These are phyloP conservation scores for Fusarium pseudoanthophilum DNA, from an alignment of 2,329 filamentous ascomycete genomes.

Conservation along the genomic window DNA sequence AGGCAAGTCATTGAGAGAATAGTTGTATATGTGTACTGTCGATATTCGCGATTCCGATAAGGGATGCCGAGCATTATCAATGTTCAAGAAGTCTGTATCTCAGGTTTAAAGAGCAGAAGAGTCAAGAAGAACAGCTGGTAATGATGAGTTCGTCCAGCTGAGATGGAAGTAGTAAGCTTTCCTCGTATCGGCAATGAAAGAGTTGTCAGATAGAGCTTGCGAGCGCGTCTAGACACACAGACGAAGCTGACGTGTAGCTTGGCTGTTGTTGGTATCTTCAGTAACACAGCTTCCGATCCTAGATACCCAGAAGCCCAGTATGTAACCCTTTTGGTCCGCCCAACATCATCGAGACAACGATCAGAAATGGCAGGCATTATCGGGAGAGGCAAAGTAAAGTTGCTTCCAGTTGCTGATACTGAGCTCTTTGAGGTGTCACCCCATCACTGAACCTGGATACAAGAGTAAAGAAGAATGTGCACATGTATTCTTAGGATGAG, in stretches of 20 bases:
- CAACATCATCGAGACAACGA: neutral
- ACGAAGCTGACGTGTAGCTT: neutral
- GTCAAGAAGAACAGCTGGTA: neutral
- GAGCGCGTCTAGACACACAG: neutral
- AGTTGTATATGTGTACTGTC: neutral
- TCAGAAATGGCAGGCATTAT: neutral
- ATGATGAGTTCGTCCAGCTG: neutral
- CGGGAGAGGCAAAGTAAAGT: neutral
- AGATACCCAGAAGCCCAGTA: neutral
- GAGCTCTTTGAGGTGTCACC: neutral
- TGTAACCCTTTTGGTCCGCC: fast-evolving
- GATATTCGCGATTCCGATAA: neutral
- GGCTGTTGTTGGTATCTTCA: neutral
- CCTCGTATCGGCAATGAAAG: neutral
- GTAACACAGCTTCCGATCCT: neutral
- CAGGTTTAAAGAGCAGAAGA: neutral
- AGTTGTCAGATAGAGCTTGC: neutral
- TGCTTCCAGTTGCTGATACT: fast-evolving
- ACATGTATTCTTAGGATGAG: neutral
- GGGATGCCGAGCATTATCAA: neutral
- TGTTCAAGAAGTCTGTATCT: neutral
- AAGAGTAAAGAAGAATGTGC: neutral
- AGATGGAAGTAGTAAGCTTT: fast-evolving
- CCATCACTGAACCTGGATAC: neutral
- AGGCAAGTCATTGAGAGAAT: neutral